These are phyloP conservation scores for Potentilla sterilis DNA, from an alignment of 306 rosid genomes.

Conservation along the genomic window DNA sequence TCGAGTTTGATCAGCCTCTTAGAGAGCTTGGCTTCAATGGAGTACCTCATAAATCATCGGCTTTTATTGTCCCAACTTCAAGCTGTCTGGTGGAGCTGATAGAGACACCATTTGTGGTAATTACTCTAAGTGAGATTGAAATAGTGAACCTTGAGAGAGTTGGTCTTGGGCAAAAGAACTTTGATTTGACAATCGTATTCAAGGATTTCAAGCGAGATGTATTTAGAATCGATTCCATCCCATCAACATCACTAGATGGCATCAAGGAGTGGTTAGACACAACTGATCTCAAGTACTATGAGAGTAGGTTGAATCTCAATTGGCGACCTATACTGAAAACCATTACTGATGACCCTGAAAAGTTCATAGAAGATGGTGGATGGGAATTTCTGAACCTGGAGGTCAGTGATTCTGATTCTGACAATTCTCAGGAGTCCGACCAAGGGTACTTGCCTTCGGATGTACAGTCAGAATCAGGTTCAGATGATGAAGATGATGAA, in stretches of 20 bases:
- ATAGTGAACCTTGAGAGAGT: slow-evolving; percentile 42
- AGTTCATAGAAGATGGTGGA: slow-evolving; percentile 42
- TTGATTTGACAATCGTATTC: slow-evolving; percentile 34
- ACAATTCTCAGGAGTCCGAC: slow-evolving; percentile 40
- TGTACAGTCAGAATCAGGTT: slow-evolving; percentile 37
- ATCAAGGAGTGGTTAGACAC: slow-evolving; percentile 42
- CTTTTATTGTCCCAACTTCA: slow-evolving; percentile 42
- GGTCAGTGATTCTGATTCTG: slow-evolving; percentile 40
- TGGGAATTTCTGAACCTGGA: slow-evolving; percentile 42
- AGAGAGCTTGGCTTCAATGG: slow-evolving; percentile 46
- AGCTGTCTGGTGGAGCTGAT: slow-evolving; percentile 39
- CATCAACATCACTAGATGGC: slow-evolving; percentile 39
- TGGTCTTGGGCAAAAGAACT: slow-evolving; percentile 41
- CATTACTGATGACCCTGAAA: slow-evolving; percentile 36
- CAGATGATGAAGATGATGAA: slow-evolving; percentile 32
- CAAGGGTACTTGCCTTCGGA: slow-evolving; percentile 41
- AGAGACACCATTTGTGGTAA: slow-evolving; percentile 40
- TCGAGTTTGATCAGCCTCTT: slow-evolving; percentile 41
- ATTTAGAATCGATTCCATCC: slow-evolving; percentile 37
- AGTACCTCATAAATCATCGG: slow-evolving; percentile 41
- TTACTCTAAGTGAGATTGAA: slow-evolving; percentile 37
- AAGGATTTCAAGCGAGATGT: slow-evolving; percentile 44
- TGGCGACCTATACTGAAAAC: slow-evolving; percentile 43
- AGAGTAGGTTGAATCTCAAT: slow-evolving; percentile 38
- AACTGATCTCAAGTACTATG: slow-evolving; percentile 39